A percentile compares a stretch with the other conserved stretches of the same genome.
Evolutionary conservation across 495 filamentous ascomycete species (phyloP).

Genomic region (Massariosphaeria phaeospora): DNA sequence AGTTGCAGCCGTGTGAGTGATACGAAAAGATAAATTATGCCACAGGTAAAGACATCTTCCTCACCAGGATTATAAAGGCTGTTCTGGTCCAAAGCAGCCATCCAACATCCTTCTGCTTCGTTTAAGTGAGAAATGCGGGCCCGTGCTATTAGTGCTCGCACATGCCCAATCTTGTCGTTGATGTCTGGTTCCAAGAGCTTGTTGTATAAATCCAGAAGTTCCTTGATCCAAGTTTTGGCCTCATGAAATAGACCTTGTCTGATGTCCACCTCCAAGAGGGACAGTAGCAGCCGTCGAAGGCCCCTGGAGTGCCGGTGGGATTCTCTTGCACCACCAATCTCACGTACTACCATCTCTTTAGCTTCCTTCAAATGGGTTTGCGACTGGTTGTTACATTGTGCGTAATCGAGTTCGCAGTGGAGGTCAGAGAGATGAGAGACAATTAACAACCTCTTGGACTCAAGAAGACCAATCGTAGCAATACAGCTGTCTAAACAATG

Average conservation of each 20-base stretch:
- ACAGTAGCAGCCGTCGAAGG: constrained; percentile 6
- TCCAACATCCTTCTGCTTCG: constrained; percentile 3
- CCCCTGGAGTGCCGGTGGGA: constrained; percentile 3
- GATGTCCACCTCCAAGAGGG: constrained; percentile 6
- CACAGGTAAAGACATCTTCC: constrained; percentile 5
- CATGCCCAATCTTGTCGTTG: constrained; percentile 4
- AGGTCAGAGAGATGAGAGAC: constrained; percentile 5
- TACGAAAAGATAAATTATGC: constrained; percentile 9
- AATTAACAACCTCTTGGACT: constrained; percentile 10
- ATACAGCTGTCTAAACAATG: constrained; percentile 1
- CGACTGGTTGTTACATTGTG: not conserved
- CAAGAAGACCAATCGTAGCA: constrained; percentile 1
- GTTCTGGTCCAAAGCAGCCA: constrained; percentile 1
- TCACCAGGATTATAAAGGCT: constrained; percentile 5
- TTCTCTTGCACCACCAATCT: constrained; percentile 8
- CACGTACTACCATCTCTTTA: constrained; percentile 2
- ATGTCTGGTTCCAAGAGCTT: not conserved
- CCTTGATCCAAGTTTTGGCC: constrained; percentile 4
- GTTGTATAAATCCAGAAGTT: not conserved
- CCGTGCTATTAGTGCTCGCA: constrained; percentile 3
- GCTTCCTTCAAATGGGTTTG: not conserved
- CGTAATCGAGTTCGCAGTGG: constrained; percentile 1
- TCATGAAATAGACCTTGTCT: constrained; percentile 2
- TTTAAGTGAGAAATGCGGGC: not conserved
- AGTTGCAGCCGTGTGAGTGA: not conserved